These are phyloP conservation scores for Geum urbanum DNA, from an alignment of 306 rosid species.

Conservation along the genomic window DNA sequence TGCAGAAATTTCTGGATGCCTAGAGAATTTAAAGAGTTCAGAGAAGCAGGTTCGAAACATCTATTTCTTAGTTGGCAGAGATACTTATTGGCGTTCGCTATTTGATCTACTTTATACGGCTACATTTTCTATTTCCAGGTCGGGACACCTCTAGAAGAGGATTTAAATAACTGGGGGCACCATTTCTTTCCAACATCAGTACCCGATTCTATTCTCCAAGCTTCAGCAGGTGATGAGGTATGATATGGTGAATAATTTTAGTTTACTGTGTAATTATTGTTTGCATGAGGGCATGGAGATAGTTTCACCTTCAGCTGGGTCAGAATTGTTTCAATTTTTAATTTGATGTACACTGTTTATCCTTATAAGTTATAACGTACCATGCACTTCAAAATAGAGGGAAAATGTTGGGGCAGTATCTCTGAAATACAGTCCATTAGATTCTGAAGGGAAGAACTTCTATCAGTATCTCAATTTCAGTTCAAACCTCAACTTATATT, in stretches of 20 bases:
- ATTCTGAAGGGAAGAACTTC: too few species aligned
- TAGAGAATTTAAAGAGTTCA: constrained; percentile 66
- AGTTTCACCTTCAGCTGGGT: background rate
- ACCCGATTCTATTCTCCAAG: constrained; percentile 83
- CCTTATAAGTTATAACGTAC: background rate
- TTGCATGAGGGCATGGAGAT: background rate
- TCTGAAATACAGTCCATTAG: background rate
- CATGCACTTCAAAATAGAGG: background rate
- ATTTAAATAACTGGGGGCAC: constrained; percentile 92
- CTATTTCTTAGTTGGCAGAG: constrained; percentile 25
- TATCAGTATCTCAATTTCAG: too few species aligned
- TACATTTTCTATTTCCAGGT: constrained; percentile 40
- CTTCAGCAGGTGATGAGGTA: constrained; percentile 96
- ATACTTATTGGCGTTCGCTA: background rate
- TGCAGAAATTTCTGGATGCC: constrained; percentile 83
- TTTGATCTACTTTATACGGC: constrained; percentile 9
- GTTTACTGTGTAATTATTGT: background rate
- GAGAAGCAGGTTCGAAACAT: constrained; percentile 75
- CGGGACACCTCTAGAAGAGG: constrained; percentile 88
- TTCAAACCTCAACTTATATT: too few species aligned
- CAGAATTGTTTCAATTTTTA: background rate
- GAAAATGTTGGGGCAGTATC: background rate
- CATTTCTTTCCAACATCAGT: constrained; percentile 72
- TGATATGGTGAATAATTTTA: constrained; percentile 17
- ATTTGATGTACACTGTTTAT: background rate